Evolutionary conservation across 1,139 yeast species (phyloP), one percentile per base, ranked within the genome.

Genomic region (Kurtzmaniella quercitrusa): DNA sequence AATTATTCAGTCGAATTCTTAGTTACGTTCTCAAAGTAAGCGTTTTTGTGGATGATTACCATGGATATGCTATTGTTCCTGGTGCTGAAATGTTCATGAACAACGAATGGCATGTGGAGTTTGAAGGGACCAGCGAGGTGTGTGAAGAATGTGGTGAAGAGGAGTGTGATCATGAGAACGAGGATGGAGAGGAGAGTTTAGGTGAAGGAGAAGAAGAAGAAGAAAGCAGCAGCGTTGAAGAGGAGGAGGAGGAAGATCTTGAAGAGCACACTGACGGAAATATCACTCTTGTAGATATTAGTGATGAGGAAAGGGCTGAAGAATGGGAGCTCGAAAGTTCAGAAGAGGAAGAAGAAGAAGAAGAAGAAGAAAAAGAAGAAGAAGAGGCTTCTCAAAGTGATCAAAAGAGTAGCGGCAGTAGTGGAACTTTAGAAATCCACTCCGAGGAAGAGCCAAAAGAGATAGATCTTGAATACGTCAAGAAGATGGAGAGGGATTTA

Each of bases 21-120:
- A 79, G 73, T 55, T 74, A 82, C 1, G 81, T 88, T 12, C 79
- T 90, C 0, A 81, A 95, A 1, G 72, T 96, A 47, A 90, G 91
- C 1, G 89, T 90, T 58, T 82, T 82, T 44, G 81, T 91, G 16
- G 97, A 91, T 59, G 74, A 72, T 40, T 89, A 65, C 58, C 87
- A 84, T 53, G 86, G 82, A 23, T 73, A 85, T 36, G 87, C 86
- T 0, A 66, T 91, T 47, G 96, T 90, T 25, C 96, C 97, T 0
- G 91, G 91, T 14, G 97, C 96, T 0, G 96, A 91, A 60, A 66
- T 91, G 41, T 90, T 90, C 65, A 90, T 90, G 53, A 96, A 89
- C 58, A 66, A 77, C 34, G 74, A 46, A 49, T 9, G 53, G 2
- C 44, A 44, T 17, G 54, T 37, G n/a, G 47, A 49, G 17, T 47